Conservation (phyloP, 2,329 filamentous ascomycete species). For the Penicillium olsonii region DNA sequence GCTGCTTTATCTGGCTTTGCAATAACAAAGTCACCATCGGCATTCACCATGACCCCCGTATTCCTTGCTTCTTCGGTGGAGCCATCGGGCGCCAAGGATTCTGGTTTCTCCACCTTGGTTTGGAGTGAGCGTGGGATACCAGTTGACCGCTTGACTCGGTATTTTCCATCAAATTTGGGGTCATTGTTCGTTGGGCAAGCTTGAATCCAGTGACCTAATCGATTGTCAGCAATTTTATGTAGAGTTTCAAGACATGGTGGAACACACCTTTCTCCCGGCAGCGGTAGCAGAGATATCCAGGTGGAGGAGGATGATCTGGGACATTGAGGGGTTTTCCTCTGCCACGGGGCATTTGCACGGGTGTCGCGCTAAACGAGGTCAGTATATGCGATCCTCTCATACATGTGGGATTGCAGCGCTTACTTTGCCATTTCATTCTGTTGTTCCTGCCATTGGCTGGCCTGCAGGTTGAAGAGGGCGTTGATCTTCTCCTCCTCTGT, state of each 20-base stretch:
- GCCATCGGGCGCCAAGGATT: slow-evolving; percentile 70
- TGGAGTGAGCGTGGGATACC: slow-evolving; percentile 95
- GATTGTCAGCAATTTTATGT: slow-evolving; percentile 27
- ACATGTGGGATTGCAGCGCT: slow-evolving; percentile 24
- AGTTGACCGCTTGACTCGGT: slow-evolving; percentile 92
- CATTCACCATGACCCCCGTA: slow-evolving; percentile 94
- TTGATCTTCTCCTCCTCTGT: slow-evolving; percentile 93
- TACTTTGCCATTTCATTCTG: slow-evolving; percentile 90
- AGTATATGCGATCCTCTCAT: slow-evolving; percentile 16
- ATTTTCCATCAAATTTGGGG: slow-evolving; percentile 89
- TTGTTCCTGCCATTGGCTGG: slow-evolving; percentile 88
- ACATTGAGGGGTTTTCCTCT: slow-evolving; percentile 61
- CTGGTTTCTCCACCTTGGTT: slow-evolving; percentile 91
- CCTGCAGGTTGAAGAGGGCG: slow-evolving; percentile 87
- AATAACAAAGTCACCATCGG: slow-evolving; percentile 95
- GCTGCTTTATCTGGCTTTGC: slow-evolving; percentile 92
- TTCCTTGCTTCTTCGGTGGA: slow-evolving; percentile 79
- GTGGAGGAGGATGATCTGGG: slow-evolving; percentile 88
- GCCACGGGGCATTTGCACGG: slow-evolving; percentile 44
- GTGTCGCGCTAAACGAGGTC: slow-evolving; percentile 46
- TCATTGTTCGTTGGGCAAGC: slow-evolving; percentile 98
- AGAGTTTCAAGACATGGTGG: neutral
- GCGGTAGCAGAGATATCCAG: slow-evolving; percentile 93
- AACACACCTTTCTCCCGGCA: slow-evolving; percentile 80
- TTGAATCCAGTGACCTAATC: slow-evolving; percentile 92